Conservation (phyloP, 192 early-diverging fungal genomes). For the Jimgerdemannia flammicorona region DNA sequence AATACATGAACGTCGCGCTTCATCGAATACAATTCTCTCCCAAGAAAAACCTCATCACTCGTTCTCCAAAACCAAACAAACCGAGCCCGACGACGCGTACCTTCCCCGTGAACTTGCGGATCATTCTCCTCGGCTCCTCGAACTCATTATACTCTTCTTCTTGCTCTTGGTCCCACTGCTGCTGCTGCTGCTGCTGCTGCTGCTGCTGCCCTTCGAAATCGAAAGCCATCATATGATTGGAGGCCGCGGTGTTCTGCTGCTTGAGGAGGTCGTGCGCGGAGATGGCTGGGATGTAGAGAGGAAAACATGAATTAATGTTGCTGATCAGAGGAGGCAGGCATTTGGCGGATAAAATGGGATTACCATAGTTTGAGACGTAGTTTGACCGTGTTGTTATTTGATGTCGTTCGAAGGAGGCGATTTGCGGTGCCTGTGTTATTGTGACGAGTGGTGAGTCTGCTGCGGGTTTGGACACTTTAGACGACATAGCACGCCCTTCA, state of each 20-base stretch:
- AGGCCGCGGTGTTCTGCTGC: neutral
- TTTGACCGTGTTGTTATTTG: neutral
- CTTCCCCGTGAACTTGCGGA: slow-evolving; percentile 13
- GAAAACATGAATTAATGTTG: neutral
- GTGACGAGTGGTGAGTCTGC: neutral
- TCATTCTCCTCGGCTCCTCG: slow-evolving; percentile 10
- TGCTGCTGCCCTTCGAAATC: neutral
- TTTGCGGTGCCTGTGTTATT: slow-evolving; percentile 13
- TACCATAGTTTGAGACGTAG: neutral
- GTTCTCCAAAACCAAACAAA: too few species aligned
- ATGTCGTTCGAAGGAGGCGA: slow-evolving; percentile 12
- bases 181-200: neutral
- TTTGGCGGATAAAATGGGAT: neutral
- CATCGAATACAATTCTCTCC: too few species aligned
- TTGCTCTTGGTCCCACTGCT: neutral
- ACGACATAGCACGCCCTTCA: neutral
- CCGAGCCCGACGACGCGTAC: neutral
- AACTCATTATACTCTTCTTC: neutral
- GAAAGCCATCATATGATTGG: neutral
- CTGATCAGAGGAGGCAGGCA: neutral
- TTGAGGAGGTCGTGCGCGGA: neutral
- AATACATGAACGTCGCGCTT: too few species aligned
- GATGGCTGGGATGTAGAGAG: neutral
- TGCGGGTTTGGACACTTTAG: neutral
- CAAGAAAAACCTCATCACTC: too few species aligned